Conservation (phyloP, 805 yeast genomes). For the Lachancea kluyveri region DNA sequence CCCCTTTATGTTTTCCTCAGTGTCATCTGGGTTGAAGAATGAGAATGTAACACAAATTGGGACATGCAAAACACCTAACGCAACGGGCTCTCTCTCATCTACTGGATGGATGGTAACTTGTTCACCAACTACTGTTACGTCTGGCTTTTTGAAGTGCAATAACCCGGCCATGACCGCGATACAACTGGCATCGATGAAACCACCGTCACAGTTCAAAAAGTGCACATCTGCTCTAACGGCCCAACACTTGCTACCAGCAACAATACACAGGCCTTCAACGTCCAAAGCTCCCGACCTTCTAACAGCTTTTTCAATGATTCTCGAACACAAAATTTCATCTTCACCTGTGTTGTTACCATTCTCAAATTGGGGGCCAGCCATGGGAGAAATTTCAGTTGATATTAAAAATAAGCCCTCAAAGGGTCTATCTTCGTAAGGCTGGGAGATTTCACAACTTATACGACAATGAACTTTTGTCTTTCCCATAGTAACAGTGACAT, state of each 20-base stretch:
- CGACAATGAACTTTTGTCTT: slow-evolving; percentile 45
- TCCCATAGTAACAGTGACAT: slow-evolving; percentile 74
- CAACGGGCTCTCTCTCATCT: slow-evolving; percentile 81
- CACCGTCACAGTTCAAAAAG: slow-evolving; percentile 87
- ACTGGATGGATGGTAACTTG: slow-evolving; percentile 60
- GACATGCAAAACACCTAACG: slow-evolving; percentile 76
- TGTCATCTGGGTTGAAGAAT: slow-evolving; percentile 64
- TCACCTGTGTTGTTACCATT: slow-evolving; percentile 61
- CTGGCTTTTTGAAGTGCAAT: slow-evolving; percentile 78
- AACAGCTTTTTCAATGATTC: slow-evolving; percentile 87
- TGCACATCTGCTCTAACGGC: slow-evolving; percentile 83
- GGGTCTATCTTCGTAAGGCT: slow-evolving; percentile 86
- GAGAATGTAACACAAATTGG: slow-evolving; percentile 88
- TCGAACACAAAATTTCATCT: slow-evolving; percentile 71
- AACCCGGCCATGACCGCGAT: slow-evolving; percentile 85
- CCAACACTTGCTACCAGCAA: slow-evolving; percentile 92
- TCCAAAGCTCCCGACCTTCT: slow-evolving; percentile 88
- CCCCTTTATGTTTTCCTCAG: slow-evolving; percentile 67
- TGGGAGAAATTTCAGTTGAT: slow-evolving; percentile 79
- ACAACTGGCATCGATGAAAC: slow-evolving; percentile 84
- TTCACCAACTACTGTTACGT: slow-evolving; percentile 64
- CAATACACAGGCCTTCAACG: slow-evolving; percentile 81
- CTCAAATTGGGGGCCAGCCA: slow-evolving; percentile 85
- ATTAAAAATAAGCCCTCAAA: slow-evolving; percentile 87
- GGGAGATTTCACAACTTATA: slow-evolving; percentile 67